Evolutionary conservation across 306 rosid species (phyloP).

Genomic region (Vigna hirtella): DNA sequence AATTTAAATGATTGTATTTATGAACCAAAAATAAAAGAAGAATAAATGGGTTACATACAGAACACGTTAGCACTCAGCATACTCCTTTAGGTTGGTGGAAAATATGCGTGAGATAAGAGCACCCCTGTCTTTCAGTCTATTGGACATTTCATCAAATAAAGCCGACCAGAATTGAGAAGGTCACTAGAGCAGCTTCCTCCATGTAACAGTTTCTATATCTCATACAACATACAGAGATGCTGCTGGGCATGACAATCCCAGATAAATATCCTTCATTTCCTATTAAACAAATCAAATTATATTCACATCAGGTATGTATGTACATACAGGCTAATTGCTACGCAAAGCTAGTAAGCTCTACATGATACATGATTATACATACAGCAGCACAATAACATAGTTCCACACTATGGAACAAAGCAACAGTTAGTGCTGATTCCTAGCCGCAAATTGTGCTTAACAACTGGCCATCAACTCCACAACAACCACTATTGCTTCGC

Average conservation of each 20-base stretch:
- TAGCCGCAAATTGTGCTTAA: slow-evolving; percentile 9
- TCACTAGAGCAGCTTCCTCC: neutral
- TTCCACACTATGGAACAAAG: slow-evolving; percentile 30
- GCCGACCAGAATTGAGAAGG: neutral
- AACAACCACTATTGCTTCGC: slow-evolving; percentile 48
- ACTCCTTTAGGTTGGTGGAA: neutral
- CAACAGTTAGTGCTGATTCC: slow-evolving; percentile 12
- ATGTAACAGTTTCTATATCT: neutral
- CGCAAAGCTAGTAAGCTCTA: slow-evolving; percentile 9
- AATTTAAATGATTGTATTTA: neutral
- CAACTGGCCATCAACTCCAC: slow-evolving; percentile 19
- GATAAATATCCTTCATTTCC: neutral
- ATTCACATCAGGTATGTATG: slow-evolving; percentile 27
- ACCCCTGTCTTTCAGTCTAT: neutral
- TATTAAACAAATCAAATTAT: slow-evolving; percentile 4
- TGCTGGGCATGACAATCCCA: neutral
- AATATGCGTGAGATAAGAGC: neutral
- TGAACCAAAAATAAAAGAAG: neutral
- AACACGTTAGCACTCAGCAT: neutral
- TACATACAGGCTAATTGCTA: slow-evolving; percentile 18
- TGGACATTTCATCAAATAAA: neutral
- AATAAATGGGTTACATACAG: neutral
- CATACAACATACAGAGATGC: slow-evolving; percentile 21
- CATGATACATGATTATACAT: slow-evolving; percentile 8
- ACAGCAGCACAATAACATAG: slow-evolving; percentile 13